Evolutionary conservation across 2,329 filamentous ascomycete genomes (phyloP).

Genomic region (Sporothrix phasma): DNA sequence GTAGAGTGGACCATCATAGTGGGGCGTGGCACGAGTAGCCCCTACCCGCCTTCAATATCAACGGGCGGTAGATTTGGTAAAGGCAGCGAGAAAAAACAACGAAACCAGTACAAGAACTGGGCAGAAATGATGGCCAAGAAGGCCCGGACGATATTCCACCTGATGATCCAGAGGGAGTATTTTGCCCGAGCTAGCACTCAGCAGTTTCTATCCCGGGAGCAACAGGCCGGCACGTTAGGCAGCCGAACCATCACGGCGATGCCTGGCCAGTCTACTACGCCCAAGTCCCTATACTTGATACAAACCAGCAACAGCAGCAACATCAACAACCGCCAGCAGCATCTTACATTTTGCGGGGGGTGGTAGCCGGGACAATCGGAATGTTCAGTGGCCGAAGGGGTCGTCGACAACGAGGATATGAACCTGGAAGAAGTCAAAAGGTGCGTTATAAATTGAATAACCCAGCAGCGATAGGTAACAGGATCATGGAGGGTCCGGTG

Average conservation of each 20-base stretch:
- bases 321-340: conserved; percentile 5
- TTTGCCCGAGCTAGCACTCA: too few relatives aligned
- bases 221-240: not conserved
- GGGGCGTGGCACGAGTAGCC: too few relatives aligned
- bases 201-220: not conserved
- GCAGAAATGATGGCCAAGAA: too few relatives aligned
- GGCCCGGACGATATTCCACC: too few relatives aligned
- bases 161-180: not conserved
- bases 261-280: not conserved
- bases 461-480: not conserved
- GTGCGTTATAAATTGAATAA: conserved; percentile 42
- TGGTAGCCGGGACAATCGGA: conserved; percentile 38
- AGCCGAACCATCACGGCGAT: conserved; percentile 8
- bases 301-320: conserved; percentile 14
- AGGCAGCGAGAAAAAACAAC: too few relatives aligned
- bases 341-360: conserved; percentile 42
- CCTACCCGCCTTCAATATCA: too few relatives aligned
- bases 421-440: conserved; percentile 92
- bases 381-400: conserved; percentile 84
- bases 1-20: too few relatives aligned
- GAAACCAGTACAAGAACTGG: too few relatives aligned
- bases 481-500: not conserved
- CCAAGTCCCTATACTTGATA: conserved; percentile 20
- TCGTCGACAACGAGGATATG: conserved; percentile 90
- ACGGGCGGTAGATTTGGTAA: too few relatives aligned